phyloP scores from a whole-genome alignment of 1,284 basidiomycete species.

The Grifola frondosa region DNA sequence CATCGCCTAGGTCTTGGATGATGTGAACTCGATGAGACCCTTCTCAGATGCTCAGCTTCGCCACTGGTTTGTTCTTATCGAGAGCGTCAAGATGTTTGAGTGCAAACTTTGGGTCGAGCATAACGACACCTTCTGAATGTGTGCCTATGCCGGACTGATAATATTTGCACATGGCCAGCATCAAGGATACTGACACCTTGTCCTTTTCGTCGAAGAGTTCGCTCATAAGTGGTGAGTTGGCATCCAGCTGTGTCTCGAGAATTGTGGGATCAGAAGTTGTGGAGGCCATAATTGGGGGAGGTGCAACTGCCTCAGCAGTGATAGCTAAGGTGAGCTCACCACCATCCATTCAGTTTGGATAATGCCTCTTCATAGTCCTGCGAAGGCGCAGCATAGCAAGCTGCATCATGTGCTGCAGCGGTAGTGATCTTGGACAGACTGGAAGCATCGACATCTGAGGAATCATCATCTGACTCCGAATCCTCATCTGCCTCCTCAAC shows the following conservation, averaged over 20 bases:
- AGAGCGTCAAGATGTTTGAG: neutral
- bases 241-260: neutral
- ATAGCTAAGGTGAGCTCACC: too few species aligned
- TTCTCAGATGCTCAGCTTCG: slow-evolving; percentile 1
- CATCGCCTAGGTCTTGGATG: neutral
- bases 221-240: neutral
- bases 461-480: too few species aligned
- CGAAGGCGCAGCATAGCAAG: neutral
- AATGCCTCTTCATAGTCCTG: slow-evolving; percentile 4
- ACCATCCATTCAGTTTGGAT: too few species aligned
- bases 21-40: slow-evolving; percentile 3
- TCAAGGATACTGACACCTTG: neutral
- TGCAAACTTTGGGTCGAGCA: slow-evolving; percentile 36
- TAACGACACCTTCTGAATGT: slow-evolving; percentile 4
- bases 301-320: too few species aligned
- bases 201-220: neutral
- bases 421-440: too few species aligned
- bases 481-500: too few species aligned
- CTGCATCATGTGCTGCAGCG: neutral
- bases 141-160: slow-evolving; percentile 7
- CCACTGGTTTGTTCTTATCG: too few species aligned
- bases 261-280: too few species aligned
- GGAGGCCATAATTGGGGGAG: too few species aligned
- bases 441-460: too few species aligned
- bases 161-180: slow-evolving; percentile 1